Evolutionary conservation across 2,329 filamentous ascomycete species (phyloP), one percentile per base, ranked within the genome.

Genomic region (Fusarium lyarnte): DNA sequence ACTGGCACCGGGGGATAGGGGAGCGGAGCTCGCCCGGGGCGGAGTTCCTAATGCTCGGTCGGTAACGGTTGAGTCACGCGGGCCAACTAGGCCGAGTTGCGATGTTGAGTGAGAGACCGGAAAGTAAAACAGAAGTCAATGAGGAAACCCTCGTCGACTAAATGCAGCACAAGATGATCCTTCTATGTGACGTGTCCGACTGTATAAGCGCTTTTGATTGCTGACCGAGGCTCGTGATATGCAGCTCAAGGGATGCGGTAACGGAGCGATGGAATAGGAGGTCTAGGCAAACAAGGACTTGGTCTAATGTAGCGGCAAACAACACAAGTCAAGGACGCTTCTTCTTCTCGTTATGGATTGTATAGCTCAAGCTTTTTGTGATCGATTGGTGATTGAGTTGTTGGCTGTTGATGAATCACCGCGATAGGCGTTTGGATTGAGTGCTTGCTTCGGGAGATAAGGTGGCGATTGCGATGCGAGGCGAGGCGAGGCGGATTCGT

Each of bases 291-390:
- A 70, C 54, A 51, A 66, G 45, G 60, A 72, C 69, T 63, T 68
- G 53, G 63, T 66, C 68, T 69, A 74, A 55, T 64, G 66, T 62
- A 72, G 59, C 41, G 52, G 57, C 69, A 61, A 70, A 73, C 62
- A 68, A 62, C 69, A 62, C 66, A 72, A 64, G 68, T 72, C 73
- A 73, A 78, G 59, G 74, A 73, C 73, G 54, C 78, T 80, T 80
- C 78, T 81, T 81, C 78, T 80, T 81, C 78, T 80, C 77, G 77
- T 72, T 64, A 29, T 41, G 27, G 41, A 59, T 68, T 65, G 69
- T 65, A 58, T 68, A 54, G 63, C 73, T 73, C 62, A 59, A 73
- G 65, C 63, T 61, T 54, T 58, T 71, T 66, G 69, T 69, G 67
- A 73, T 73, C 49, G 64, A 64, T 70, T 38, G 58, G 25, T 54